Base-by-base conservation (phyloP, 139 green algal species). In the Asterochloris sp. region DNA sequence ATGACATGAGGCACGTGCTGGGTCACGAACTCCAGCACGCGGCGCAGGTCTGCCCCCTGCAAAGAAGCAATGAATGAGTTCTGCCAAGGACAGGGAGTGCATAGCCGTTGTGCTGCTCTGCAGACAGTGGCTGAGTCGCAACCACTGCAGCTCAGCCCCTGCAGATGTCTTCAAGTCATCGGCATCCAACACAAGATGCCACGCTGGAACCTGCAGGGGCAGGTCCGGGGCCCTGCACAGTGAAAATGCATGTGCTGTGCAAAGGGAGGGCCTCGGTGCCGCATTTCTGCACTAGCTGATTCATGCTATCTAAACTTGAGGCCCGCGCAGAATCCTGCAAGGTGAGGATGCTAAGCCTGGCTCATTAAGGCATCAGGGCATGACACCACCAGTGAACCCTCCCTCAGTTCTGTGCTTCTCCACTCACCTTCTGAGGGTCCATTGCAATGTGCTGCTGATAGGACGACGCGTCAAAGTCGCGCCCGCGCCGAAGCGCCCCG, bases 1-100 rank as follows among this genome's bases (percentile, higher is more conserved):
- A 97, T 90, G 21, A 93, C 91, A 82, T 97, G 92, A 15, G 95
- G 95, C 82, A 88, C 85, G 86, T 95, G 90, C 82, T 94, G 85
- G 83, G 92, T 75, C 12, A 98, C 89, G 87, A 97, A 96, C 10
- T 89, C 82, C 19, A 81, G 69, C 13, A 96, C 77, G 28, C 85
- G 87, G 21, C 86, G 47, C 29, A 83, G 84, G 61, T 92, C 89
- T 68, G 75, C 38, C 21, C 24, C 66, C 83, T 87, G 78, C 54
- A 75, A 19, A 63, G 24, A 29, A 24, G 38, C 38, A 54, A 54
- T 54, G 38, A 54, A 6, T 2, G 38, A 54, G 38, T 6, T 54
- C 38, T 54, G 38, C 38, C 38, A 54, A 54, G 38, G 38, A 54
- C 38, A 54, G 38, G 38, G 38, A 54, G 38, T 54, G 38, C 38